These are phyloP conservation scores for Cairneyella variabilis DNA, from an alignment of 495 filamentous ascomycete species.

Conservation along the genomic window DNA sequence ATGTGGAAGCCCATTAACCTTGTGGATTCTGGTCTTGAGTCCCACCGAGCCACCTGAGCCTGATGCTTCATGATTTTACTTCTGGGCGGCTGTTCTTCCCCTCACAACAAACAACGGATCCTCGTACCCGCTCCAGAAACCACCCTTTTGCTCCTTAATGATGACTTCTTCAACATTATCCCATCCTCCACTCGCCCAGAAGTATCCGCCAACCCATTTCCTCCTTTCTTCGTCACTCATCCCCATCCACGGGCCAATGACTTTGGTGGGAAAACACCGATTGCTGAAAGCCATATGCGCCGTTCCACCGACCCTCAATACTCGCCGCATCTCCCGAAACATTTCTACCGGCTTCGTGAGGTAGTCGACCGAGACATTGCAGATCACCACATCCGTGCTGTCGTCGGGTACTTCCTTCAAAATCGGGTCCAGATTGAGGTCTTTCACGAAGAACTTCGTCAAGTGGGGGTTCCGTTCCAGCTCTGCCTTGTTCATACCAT, in stretches of 20 bases:
- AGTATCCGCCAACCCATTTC: slow-evolving; percentile 41
- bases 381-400: slow-evolving; percentile 34
- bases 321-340: slow-evolving; percentile 27
- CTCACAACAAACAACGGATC: slow-evolving; percentile 25
- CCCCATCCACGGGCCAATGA: slow-evolving; percentile 31
- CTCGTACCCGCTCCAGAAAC: slow-evolving; percentile 13
- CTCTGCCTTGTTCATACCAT: slow-evolving; percentile 38
- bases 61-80: too few relatives aligned
- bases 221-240: slow-evolving; percentile 33
- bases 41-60: too few relatives aligned
- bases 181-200: slow-evolving; percentile 41
- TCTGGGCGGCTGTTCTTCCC: slow-evolving; percentile 12
- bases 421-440: slow-evolving; percentile 33
- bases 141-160: slow-evolving; percentile 31
- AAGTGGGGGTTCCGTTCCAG: slow-evolving; percentile 35
- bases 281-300: slow-evolving; percentile 43
- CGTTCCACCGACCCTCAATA: slow-evolving; percentile 29
- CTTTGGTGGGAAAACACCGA: slow-evolving; percentile 45
- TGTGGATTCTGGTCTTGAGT: too few relatives aligned
- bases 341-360: slow-evolving; percentile 36
- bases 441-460: slow-evolving; percentile 22
- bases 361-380: slow-evolving; percentile 43
- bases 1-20: too few relatives aligned
- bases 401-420: slow-evolving; percentile 20
- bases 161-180: slow-evolving; percentile 42